These are phyloP conservation scores for Sordariomycetes sp. DNA, from an alignment of 2,329 filamentous ascomycete genomes.

Conservation along the genomic window DNA sequence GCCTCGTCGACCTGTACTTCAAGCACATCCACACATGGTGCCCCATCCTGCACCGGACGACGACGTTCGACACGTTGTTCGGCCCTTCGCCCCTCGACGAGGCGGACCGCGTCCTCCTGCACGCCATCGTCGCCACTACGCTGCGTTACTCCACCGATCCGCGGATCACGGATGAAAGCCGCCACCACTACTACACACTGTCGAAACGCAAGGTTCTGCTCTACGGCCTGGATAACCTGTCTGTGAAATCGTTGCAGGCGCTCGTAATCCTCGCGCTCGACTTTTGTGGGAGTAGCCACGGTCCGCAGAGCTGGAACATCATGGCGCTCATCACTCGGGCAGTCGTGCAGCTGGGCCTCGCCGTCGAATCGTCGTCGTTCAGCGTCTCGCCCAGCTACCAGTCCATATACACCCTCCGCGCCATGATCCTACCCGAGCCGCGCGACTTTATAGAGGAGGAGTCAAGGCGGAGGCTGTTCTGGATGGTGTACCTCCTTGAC, in stretches of 20 bases:
- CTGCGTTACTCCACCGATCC: constrained; percentile 71
- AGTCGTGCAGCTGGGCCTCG: constrained; percentile 75
- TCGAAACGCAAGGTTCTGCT: constrained; percentile 80
- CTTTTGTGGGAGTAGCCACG: constrained; percentile 75
- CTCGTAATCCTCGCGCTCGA: constrained; percentile 79
- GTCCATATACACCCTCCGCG: constrained; percentile 80
- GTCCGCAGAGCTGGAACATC: constrained; percentile 84
- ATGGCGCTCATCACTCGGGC: constrained; percentile 80
- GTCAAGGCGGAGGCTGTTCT: constrained; percentile 71
- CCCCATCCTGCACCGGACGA: constrained; percentile 76
- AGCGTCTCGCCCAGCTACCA: constrained; percentile 66
- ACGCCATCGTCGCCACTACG: constrained; percentile 81
- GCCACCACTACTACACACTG: constrained; percentile 62
- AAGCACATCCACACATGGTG: constrained; percentile 77
- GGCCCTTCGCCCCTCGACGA: constrained; percentile 65
- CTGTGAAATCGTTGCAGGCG: constrained; percentile 76
- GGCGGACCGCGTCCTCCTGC: constrained; percentile 68
- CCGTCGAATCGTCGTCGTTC: constrained; percentile 70
- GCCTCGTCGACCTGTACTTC: constrained; percentile 63
- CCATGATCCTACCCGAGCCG: constrained; percentile 72
- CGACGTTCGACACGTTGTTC: constrained; percentile 71
- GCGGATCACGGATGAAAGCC: constrained; percentile 58
- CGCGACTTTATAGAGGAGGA: constrained; percentile 85
- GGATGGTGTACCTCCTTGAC: constrained; percentile 88
- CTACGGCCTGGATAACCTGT: constrained; percentile 81